A percentile compares a stretch with the other conserved stretches of the same genome.
phyloP scores from a whole-genome alignment of 2,329 filamentous ascomycete species.

The Dryadomyces sulphureus region DNA sequence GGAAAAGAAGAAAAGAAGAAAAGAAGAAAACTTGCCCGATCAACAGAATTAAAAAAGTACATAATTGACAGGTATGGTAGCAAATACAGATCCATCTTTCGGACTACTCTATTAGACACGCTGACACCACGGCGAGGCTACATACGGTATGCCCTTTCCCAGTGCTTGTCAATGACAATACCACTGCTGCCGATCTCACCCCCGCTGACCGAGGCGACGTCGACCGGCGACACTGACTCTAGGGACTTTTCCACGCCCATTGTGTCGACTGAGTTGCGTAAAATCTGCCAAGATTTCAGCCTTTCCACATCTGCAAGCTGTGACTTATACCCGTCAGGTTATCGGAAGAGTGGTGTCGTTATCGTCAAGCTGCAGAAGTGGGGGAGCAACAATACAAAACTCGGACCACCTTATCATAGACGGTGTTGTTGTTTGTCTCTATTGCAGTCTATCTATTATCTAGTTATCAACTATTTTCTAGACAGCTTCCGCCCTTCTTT shows the following conservation, averaged over 20 bases:
- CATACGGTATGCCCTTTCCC: background rate
- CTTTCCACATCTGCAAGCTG: too few species aligned
- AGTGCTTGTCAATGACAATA: background rate
- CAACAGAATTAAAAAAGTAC: conserved; percentile 9
- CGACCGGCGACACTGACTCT: background rate
- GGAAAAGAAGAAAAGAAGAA: background rate
- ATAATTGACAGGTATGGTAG: conserved; percentile 21
- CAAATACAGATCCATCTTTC: conserved; percentile 26
- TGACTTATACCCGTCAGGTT: too few species aligned
- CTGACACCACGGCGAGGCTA: background rate
- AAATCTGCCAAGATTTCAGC: too few species aligned
- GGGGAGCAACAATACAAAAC: too few species aligned
- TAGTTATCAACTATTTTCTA: too few species aligned
- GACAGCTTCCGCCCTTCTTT: too few species aligned
- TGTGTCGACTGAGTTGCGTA: too few species aligned
- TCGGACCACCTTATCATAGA: too few species aligned
- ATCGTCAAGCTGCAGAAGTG: too few species aligned
- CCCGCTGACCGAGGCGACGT: background rate
- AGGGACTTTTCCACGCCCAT: background rate
- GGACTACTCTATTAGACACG: background rate
- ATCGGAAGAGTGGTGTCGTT: too few species aligned
- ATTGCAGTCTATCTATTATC: too few species aligned
- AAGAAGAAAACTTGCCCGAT: conserved; percentile 3
- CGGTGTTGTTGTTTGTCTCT: too few species aligned
- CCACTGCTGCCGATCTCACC: background rate